Conservation (phyloP, 257 asterid species). For the Nicotiana knightiana region DNA sequence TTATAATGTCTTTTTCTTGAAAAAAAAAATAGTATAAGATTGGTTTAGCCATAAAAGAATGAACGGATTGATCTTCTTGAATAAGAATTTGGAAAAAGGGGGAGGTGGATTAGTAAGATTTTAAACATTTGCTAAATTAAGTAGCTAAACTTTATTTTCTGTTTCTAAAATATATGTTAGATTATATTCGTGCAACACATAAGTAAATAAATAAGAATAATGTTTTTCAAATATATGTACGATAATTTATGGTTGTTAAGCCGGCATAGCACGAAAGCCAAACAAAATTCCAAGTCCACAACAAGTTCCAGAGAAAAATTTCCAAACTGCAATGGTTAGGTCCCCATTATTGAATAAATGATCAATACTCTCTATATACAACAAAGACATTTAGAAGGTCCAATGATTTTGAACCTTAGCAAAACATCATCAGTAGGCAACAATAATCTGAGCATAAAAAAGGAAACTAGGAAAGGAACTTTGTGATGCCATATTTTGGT, state of each 20-base stretch:
- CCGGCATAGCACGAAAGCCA: not conserved
- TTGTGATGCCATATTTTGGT: too few species aligned
- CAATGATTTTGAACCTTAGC: too few species aligned
- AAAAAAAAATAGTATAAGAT: not conserved
- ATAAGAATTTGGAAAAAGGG: not conserved
- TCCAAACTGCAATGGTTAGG: too few species aligned
- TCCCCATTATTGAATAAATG: too few species aligned
- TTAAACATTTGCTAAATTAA: not conserved
- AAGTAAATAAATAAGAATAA: too few species aligned
- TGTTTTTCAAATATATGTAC: too few species aligned
- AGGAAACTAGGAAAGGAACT: too few species aligned
- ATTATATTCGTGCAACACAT: not conserved
- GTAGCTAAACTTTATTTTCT: not conserved
- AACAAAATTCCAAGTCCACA: slow-evolving; percentile 1
- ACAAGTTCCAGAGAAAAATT: not conserved
- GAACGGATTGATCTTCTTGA: not conserved
- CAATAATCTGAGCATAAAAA: too few species aligned
- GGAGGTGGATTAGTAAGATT: not conserved
- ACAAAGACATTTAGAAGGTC: too few species aligned
- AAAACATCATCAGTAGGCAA: too few species aligned
- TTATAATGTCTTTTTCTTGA: not conserved
- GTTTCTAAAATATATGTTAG: not conserved
- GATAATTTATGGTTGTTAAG: not conserved
- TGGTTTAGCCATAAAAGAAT: not conserved
- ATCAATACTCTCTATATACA: not conserved